Evolutionary conservation across 2,329 filamentous ascomycete genomes (phyloP).

Genomic region (Trichophyton verrucosum): DNA sequence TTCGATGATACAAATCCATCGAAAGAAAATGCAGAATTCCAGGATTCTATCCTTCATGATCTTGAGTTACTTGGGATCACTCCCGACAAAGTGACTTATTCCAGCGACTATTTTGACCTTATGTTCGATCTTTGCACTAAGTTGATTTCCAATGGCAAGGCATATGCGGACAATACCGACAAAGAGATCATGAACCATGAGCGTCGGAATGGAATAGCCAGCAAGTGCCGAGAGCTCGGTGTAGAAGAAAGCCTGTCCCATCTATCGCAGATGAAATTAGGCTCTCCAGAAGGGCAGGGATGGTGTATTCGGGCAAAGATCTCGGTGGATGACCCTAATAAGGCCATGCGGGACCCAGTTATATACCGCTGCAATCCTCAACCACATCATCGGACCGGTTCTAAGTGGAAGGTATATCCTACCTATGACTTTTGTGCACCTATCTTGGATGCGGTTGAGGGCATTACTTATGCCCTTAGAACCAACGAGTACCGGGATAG

Average conservation of each 20-base stretch:
- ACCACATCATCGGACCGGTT: constrained; percentile 44
- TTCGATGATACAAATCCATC: constrained; percentile 89
- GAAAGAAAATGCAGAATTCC: constrained; percentile 86
- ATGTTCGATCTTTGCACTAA: constrained; percentile 68
- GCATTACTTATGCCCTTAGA: constrained; percentile 46
- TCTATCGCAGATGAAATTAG: constrained; percentile 79
- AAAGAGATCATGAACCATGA: constrained; percentile 70
- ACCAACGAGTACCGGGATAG: constrained; percentile 40
- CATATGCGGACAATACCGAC: constrained; percentile 78
- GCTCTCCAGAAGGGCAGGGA: constrained; percentile 48
- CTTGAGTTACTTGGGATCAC: constrained; percentile 72
- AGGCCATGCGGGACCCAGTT: constrained; percentile 79
- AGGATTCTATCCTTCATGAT: constrained; percentile 80
- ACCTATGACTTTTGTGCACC: constrained; percentile 49
- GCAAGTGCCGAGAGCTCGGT: constrained; percentile 57
- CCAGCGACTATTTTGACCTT: constrained; percentile 79
- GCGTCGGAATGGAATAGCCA: constrained; percentile 65
- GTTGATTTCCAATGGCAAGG: constrained; percentile 66
- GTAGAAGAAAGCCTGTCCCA: constrained; percentile 66
- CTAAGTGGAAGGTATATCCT: constrained; percentile 47
- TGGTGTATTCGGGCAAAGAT: constrained; percentile 85
- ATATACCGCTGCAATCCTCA: constrained; percentile 74
- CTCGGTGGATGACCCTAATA: constrained; percentile 72
- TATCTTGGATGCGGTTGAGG: constrained; percentile 44
- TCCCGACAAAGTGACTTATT: constrained; percentile 68